These are phyloP conservation scores for Coemansia sp. DNA, from an alignment of 192 early-diverging fungal genomes.

Conservation along the genomic window DNA sequence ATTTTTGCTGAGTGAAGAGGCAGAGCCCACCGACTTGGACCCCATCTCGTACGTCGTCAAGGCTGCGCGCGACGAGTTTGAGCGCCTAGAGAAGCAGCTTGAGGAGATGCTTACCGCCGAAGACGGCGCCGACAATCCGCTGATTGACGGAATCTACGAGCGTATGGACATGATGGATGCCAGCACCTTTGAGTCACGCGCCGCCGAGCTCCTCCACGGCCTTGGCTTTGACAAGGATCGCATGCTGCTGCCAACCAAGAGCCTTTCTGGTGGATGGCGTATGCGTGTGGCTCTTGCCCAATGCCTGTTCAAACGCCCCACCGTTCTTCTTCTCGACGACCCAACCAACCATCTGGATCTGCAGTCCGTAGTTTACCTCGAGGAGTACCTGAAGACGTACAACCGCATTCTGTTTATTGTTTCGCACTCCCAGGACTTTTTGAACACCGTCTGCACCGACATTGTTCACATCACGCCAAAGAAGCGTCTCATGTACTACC, in stretches of 20 bases:
- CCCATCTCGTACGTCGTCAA: slow-evolving; percentile 91
- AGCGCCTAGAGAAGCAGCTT: slow-evolving; percentile 86
- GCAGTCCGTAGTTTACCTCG: slow-evolving; percentile 84
- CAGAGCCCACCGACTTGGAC: slow-evolving; percentile 88
- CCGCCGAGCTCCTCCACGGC: slow-evolving; percentile 87
- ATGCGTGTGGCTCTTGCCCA: slow-evolving; percentile 97
- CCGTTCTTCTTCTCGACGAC: slow-evolving; percentile 90
- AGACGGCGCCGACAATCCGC: slow-evolving; percentile 77
- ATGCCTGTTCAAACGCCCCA: slow-evolving; percentile 92
- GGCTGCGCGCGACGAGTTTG: slow-evolving; percentile 84
- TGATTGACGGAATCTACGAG: slow-evolving; percentile 94
- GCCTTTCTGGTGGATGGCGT: slow-evolving; percentile 99
- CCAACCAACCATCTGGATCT: slow-evolving; percentile 92
- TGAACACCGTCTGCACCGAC: slow-evolving; percentile 94
- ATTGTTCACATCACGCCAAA: slow-evolving; percentile 91
- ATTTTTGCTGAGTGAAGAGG: slow-evolving; percentile 94
- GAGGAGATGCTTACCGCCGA: slow-evolving; percentile 85
- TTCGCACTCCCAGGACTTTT: slow-evolving; percentile 95
- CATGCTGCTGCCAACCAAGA: slow-evolving; percentile 92
- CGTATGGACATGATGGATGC: slow-evolving; percentile 93
- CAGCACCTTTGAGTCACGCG: slow-evolving; percentile 90
- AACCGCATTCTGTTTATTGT: slow-evolving; percentile 83
- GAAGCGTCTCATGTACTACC: slow-evolving; percentile 88
- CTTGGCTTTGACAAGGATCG: slow-evolving; percentile 85
- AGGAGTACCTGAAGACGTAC: slow-evolving; percentile 77